Evolutionary conservation across 306 rosid species (phyloP).

Genomic region (Vigna hirtella): DNA sequence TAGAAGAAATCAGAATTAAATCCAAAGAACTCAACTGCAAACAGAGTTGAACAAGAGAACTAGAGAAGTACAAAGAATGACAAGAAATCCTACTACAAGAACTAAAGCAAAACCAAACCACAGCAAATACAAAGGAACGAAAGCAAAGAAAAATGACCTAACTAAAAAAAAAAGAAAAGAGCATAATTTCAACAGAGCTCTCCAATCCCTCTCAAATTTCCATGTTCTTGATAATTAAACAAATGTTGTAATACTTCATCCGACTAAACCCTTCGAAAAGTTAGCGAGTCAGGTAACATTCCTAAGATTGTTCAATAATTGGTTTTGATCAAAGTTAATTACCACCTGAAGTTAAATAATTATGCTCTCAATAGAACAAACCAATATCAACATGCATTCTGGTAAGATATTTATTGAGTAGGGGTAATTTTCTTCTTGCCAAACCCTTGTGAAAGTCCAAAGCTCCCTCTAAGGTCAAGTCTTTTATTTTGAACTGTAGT

Average conservation of each 20-base stretch:
- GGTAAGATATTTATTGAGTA: background rate
- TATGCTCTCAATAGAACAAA: background rate
- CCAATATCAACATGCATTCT: background rate
- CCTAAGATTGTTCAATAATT: slow-evolving; percentile 16
- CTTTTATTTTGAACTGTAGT: background rate
- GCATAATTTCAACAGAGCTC: slow-evolving; percentile 14
- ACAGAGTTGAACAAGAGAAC: slow-evolving; percentile 15
- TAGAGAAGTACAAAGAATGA: slow-evolving; percentile 15
- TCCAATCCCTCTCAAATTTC: slow-evolving; percentile 1
- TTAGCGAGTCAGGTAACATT: background rate
- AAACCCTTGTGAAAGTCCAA: background rate
- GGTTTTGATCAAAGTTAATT: background rate
- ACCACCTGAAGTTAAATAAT: background rate
- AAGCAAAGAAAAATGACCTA: slow-evolving; percentile 15
- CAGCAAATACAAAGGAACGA: slow-evolving; percentile 10
- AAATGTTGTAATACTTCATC: background rate
- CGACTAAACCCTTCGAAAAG: slow-evolving; percentile 13
- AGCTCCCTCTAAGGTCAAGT: background rate
- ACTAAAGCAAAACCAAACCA: slow-evolving; percentile 23
- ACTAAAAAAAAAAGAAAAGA: background rate
- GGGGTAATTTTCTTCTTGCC: background rate
- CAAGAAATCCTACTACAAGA: slow-evolving; percentile 21
- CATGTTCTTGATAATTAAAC: slow-evolving; percentile 6
- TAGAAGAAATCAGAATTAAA: slow-evolving; percentile 44
- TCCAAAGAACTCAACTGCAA: slow-evolving; percentile 41